Percentiles rank a stretch among this genome's conserved stretches.
phyloP scores from a whole-genome alignment of 495 filamentous ascomycete species.

The Xylaria nigripes region DNA sequence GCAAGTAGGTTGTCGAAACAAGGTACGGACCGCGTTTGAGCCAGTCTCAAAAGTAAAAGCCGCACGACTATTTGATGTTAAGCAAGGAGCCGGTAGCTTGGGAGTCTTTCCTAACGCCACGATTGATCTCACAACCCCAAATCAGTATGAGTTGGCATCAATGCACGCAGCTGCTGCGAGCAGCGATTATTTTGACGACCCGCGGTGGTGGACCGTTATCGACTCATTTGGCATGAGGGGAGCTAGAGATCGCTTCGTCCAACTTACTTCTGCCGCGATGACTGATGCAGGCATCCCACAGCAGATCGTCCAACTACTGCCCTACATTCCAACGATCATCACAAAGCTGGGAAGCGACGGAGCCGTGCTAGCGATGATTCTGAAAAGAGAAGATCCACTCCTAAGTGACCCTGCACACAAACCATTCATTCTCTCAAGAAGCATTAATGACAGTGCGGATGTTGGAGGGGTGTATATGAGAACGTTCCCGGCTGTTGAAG shows the following conservation, averaged over 20 bases:
- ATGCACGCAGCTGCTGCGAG: slow-evolving; percentile 61
- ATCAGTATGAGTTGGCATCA: slow-evolving; percentile 67
- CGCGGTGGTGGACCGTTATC: slow-evolving; percentile 71
- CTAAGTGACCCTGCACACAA: slow-evolving; percentile 53
- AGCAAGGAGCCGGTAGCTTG: slow-evolving; percentile 25
- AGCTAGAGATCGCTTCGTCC: slow-evolving; percentile 54
- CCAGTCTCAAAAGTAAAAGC: slow-evolving; percentile 83
- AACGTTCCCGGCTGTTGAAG: slow-evolving; percentile 60
- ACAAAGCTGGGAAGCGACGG: slow-evolving; percentile 76
- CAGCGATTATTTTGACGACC: slow-evolving; percentile 55
- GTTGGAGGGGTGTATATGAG: slow-evolving; percentile 82
- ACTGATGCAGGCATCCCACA: slow-evolving; percentile 79
- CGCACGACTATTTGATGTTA: slow-evolving; percentile 51
- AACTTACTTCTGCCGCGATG: slow-evolving; percentile 49
- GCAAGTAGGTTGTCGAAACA: no score
- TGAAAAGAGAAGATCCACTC: slow-evolving; percentile 54
- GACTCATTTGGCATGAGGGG: slow-evolving; percentile 63
- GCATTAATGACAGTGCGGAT: slow-evolving; percentile 37
- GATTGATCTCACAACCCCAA: slow-evolving; percentile 71
- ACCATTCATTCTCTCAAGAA: slow-evolving; percentile 60
- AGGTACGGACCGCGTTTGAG: slow-evolving; percentile 67
- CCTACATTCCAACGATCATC: slow-evolving; percentile 71
- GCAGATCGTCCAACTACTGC: slow-evolving; percentile 74
- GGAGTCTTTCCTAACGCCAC: slow-evolving; percentile 51
- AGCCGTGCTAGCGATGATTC: slow-evolving; percentile 66